phyloP scores from a whole-genome alignment of 176 grass and related monocot genomes.

The Stipa capillata region DNA sequence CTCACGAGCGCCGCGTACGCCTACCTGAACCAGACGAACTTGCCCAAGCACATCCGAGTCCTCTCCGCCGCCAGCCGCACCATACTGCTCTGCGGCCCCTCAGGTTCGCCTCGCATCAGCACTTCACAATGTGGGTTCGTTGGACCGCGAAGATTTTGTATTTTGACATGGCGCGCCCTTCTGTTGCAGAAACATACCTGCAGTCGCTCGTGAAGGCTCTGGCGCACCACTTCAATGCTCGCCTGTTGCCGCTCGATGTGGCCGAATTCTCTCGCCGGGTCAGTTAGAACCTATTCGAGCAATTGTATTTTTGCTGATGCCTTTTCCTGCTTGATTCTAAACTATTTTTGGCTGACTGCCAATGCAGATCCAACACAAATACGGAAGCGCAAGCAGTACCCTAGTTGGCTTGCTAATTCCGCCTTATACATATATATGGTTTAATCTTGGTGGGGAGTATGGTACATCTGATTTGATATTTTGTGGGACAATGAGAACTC shows the following conservation, averaged over 20 bases:
- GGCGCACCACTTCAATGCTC: conserved; percentile 59
- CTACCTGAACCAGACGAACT: conserved; percentile 36
- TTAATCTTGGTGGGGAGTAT: too few relatives aligned
- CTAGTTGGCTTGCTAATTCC: conserved; percentile 19
- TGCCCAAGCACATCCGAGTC: conserved; percentile 55
- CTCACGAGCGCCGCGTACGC: conserved; percentile 72
- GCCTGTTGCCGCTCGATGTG: conserved; percentile 58
- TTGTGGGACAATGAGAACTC: background rate
- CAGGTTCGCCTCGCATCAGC: conserved; percentile 53
- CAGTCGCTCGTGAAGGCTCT: conserved; percentile 62
- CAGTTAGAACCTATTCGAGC: background rate
- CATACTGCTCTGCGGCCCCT: conserved; percentile 72
- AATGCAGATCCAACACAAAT: conserved; percentile 77
- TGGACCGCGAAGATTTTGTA: background rate
- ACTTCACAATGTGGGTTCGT: background rate
- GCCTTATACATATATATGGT: too few relatives aligned
- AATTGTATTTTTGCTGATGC: background rate
- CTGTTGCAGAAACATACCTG: conserved; percentile 58
- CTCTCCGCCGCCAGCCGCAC: conserved; percentile 52
- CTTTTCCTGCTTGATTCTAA: conserved; percentile 8
- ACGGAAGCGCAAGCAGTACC: conserved; percentile 35
- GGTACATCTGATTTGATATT: background rate
- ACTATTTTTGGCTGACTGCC: background rate
- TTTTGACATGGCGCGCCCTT: background rate
- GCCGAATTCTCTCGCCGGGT: conserved; percentile 50